These are phyloP conservation scores for Graphium sp. DNA, from an alignment of 2,329 filamentous ascomycete species.

Conservation along the genomic window DNA sequence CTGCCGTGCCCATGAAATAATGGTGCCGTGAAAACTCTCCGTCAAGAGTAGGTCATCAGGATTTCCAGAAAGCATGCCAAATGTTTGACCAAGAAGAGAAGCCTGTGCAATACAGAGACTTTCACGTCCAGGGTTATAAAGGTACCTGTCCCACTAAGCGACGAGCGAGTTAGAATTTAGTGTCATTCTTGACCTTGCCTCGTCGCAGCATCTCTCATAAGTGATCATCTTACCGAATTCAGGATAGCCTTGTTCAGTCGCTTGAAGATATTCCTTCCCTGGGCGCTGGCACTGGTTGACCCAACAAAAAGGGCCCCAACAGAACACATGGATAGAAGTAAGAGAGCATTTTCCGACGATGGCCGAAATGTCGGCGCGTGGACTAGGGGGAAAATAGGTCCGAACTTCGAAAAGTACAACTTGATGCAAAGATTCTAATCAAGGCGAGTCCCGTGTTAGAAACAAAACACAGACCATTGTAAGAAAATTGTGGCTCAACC, in stretches of 20 bases:
- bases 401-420: conserved; percentile 9
- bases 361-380: conserved; percentile 8
- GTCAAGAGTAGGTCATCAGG: conserved; percentile 5
- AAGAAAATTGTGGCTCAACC: not conserved
- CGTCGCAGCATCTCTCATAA: too few species aligned
- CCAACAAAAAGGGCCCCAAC: conserved; percentile 17
- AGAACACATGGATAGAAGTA: conserved; percentile 18
- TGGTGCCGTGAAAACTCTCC: conserved; percentile 6
- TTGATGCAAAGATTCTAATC: conserved; percentile 9
- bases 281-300: conserved; percentile 11
- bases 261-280: conserved; percentile 8
- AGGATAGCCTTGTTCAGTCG: too few species aligned
- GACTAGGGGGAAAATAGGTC: conserved; percentile 8
- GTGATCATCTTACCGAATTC: too few species aligned
- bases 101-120: conserved; percentile 5
- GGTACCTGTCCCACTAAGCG: too few species aligned
- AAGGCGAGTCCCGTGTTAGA: not conserved
- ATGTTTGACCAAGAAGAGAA: conserved; percentile 5
- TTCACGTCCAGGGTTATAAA: too few species aligned
- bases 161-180: too few species aligned
- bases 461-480: not conserved
- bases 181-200: too few species aligned
- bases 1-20: conserved; percentile 7
- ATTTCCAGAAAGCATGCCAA: conserved; percentile 6
- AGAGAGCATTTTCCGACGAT: conserved; percentile 11